Evolutionary conservation across 148 eudicot species (phyloP), one percentile per base, ranked within the genome.

Genomic region (Talinum fruticosum): DNA sequence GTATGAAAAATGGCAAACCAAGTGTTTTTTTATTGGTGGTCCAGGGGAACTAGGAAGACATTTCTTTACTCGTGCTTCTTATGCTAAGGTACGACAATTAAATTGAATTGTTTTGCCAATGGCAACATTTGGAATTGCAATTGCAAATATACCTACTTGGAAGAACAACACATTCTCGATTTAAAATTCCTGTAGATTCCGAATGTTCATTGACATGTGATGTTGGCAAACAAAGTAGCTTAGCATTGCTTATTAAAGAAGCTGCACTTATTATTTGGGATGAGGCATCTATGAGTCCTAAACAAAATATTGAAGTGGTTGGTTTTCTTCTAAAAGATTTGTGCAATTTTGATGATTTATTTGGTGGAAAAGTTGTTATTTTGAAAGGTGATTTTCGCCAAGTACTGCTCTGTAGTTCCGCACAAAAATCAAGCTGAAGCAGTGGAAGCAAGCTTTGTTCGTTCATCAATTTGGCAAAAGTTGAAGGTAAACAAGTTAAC

Each of bases 381-480:
- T 68, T 68, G 8, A 44, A 44, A 1, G 71, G 71, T 6, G 71
- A 68, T 35, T 68, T 68, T 8, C 6, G 26, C 1, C 44, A 34
- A 34, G 71, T 35, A 0, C 21, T 68, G 10, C 44, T n/a, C 44
- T 5, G 45, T 68, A 3, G 24, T 68, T 1, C 71, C 41, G 0
- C 41, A 21, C 2, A 33, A 18, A 68, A 68, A 44, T 4, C 71
- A 68, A 8, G 10, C 33, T 2, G 44, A 68, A 21, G 71, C 71
- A 18, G 71, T 68, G 5, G 71, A 68, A 8, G 71, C 71, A 68
- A 19, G 38, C 71, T 68, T 68, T 6, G 71, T 68, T 8, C 16
- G 26, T 18, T 68, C 71, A 3, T 6, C 2, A 14, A 30, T 54
- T 19, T 73, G 66, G 66, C 65, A 37, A 10, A 3, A 26, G 1